Base-by-base conservation (phyloP, 1,284 basidiomycete species). In the Cystobasidium pallidum region DNA sequence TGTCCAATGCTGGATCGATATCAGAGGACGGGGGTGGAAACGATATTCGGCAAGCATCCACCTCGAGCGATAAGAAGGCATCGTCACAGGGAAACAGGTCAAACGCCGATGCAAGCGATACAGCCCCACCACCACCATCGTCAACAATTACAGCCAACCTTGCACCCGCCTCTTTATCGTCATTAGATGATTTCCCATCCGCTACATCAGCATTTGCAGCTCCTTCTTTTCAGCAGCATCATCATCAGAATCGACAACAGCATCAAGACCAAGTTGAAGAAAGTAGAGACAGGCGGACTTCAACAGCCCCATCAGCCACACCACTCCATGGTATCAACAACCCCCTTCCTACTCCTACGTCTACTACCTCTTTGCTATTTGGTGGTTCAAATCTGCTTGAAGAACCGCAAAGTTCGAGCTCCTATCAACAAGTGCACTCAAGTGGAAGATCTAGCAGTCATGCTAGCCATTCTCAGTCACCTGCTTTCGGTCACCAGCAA, bases 381-480 rank as follows among this genome's bases (percentile, higher is more conserved):
- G 54, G 54, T 10, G 54, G 30, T 32, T 8, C 54, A 3, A 57
- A 36, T 57, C 11, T 57, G 24, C 19, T 57, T 17, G 30, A 57
- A 57, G 54, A 57, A n/a, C 6, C 19, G 19, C 30, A 32, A 34
- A 0, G 30, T 57, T 57, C 54, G n/a, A n/a, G 30, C 24, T 24
- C 24, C 7, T 32, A 57, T 15, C 17, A n/a, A n/a, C 28, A 21
- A 57, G 36, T n/a, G 19, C 54, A 55, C 13, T 24, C 19, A n/a
- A 57, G 30, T n/a, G n/a, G 19, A 57, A n/a, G 32, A 57, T 57
- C 54, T 19, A 6, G 10, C 4, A 57, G 32, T 34, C 54, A 34
- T n/a, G 32, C 54, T 57, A 57, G 54, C 24, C 54, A 57, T 34
- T 57, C 54, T 30, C 54, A 57, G 36, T 57, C 54, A 28, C 54